Evolutionary conservation across 139 green algal genomes (phyloP), one percentile per base, ranked within the genome.

Genomic region (Microglena sp.): DNA sequence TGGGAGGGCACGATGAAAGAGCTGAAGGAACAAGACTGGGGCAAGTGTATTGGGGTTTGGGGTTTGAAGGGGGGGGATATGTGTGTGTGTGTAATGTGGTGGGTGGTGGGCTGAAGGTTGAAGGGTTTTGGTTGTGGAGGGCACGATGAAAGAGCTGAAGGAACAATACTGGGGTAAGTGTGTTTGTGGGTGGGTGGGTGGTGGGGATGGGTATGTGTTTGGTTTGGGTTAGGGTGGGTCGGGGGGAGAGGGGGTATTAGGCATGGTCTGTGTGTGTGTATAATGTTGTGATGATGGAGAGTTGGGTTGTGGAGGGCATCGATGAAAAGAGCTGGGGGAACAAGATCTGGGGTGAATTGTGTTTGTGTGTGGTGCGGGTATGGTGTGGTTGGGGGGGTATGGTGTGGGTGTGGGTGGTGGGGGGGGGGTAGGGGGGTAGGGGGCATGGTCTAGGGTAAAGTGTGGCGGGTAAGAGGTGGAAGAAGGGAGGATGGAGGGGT

Each of bases 81-180:
- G 55, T 6, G 18, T 18, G 4, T 66, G 59, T n/a, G 2, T 54
- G 5, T 4, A 4, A 24, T n/a, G 8, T 45, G 2, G 2, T 55
- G 33, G 8, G 31, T 24, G 33, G 8, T 34, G 34, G 33, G 35
- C 33, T 5, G 3, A 15, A 54, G 32, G 21, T 36, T 53, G 31
- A 26, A 32, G 46, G 46, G 5, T 8, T 22, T 30, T n/a, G 46
- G 5, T 5, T 18, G 46, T 18, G 74, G 58, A 68, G 2, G 67
- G 46, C 29, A 72, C 79, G 36, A 72, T 94, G 56, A 33, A 26
- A 26, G 64, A 81, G 18, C 56, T 92, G n/a, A 46, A 77, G 33
- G 34, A 59, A 45, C 74, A 81, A 57, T 73, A 90, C 62, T 90
- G 83, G 84, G 75, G n/a, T n/a, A n/a, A n/a, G n/a, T n/a, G n/a